A percentile compares a stretch with the other conserved stretches of the same genome.
These are phyloP conservation scores for Adansonia grandidieri DNA, from an alignment of 441 rosid species.

Conservation along the genomic window DNA sequence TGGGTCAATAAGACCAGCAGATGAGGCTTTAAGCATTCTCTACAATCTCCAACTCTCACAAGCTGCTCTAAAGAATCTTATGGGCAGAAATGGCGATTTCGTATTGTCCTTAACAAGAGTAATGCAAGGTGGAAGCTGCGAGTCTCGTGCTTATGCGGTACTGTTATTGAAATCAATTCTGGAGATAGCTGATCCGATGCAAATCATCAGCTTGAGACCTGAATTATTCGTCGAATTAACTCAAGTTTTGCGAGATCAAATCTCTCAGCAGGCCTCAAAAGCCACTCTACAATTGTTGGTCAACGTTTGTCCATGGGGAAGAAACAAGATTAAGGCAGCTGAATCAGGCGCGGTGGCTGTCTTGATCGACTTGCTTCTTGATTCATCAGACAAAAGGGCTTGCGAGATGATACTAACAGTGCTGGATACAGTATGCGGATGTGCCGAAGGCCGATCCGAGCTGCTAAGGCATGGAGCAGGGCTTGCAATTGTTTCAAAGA, in stretches of 20 bases:
- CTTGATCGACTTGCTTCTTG: conserved; percentile 67
- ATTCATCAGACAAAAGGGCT: conserved; percentile 51
- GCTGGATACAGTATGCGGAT: conserved; percentile 62
- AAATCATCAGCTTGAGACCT: conserved; percentile 42
- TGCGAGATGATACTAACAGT: conserved; percentile 70
- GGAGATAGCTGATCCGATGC: conserved; percentile 66
- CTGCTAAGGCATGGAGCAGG: conserved; percentile 74
- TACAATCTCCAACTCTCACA: conserved; percentile 63
- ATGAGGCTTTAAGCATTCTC: conserved; percentile 67
- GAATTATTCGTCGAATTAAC: conserved; percentile 57
- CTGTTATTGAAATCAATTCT: conserved; percentile 59
- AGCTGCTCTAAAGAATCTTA: conserved; percentile 55
- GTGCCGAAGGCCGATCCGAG: conserved; percentile 87
- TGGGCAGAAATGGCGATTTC: conserved; percentile 49
- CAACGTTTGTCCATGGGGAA: conserved; percentile 59
- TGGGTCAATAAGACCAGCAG: conserved; percentile 41
- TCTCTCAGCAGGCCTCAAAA: conserved; percentile 70
- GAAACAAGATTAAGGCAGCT: conserved; percentile 67
- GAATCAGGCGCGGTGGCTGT: conserved; percentile 62
- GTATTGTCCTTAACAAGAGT: conserved; percentile 53
- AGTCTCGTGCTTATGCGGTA: conserved; percentile 72
- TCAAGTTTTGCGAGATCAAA: conserved; percentile 55
- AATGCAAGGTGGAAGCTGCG: conserved; percentile 67
- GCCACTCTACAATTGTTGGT: conserved; percentile 61
- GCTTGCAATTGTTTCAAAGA: conserved; percentile 77